These are phyloP conservation scores for Ascochyta viciae-villosae DNA, from an alignment of 2,329 filamentous ascomycete genomes.

Conservation along the genomic window DNA sequence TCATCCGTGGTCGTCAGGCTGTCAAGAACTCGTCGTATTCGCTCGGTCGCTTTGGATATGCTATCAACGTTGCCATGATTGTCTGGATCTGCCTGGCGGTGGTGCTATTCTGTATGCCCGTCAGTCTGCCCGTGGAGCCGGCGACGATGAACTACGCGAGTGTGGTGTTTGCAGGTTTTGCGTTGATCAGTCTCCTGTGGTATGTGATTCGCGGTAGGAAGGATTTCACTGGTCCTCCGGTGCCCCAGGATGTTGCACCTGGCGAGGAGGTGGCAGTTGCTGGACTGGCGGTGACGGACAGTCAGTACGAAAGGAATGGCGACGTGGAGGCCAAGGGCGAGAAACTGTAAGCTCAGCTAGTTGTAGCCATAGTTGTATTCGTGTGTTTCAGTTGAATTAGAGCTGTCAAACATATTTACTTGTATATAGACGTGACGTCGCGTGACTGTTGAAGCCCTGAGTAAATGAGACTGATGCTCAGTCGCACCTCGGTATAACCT, in stretches of 20 bases:
- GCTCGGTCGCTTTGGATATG: constrained; percentile 71
- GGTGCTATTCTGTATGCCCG: constrained; percentile 77
- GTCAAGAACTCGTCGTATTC: constrained; percentile 72
- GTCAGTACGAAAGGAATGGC: constrained; percentile 31
- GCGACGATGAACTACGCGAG: constrained; percentile 54
- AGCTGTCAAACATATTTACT: no score
- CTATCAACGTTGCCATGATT: constrained; percentile 73
- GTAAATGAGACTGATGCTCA: not conserved
- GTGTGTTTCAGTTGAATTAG: no score
- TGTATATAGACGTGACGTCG: no score
- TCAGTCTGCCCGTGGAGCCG: constrained; percentile 51
- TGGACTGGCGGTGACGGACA: constrained; percentile 40
- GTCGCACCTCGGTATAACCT: not conserved
- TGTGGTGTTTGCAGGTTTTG: constrained; percentile 52
- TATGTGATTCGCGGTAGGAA: constrained; percentile 49
- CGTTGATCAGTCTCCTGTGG: constrained; percentile 46
- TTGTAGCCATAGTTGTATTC: not conserved
- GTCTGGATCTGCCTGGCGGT: constrained; percentile 74
- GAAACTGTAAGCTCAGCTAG: constrained; percentile 15
- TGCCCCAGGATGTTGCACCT: constrained; percentile 45
- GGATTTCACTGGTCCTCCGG: constrained; percentile 48
- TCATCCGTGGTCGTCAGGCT: constrained; percentile 70
- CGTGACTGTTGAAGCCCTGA: not conserved
- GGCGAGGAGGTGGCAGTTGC: constrained; percentile 43
- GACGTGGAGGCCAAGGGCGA: constrained; percentile 34